Base-by-base conservation (phyloP, 2,329 filamentous ascomycete species). In the Chaetomiaceae sp. region DNA sequence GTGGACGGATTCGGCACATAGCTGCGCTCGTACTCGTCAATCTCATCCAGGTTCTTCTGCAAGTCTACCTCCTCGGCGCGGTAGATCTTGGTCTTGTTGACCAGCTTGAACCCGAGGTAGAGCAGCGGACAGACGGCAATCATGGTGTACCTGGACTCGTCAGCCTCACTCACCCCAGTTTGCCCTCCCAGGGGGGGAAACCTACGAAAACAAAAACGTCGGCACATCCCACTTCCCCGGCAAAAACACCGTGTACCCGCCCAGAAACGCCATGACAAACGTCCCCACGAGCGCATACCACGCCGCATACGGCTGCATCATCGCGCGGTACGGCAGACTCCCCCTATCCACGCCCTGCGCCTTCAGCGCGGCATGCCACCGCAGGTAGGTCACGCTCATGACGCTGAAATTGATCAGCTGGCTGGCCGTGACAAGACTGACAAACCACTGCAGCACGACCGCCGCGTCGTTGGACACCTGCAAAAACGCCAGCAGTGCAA, bases 61-160 rank as follows among this genome's bases (percentile, higher is more conserved):
- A 89, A 67, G 65, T 89, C 85, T 0, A 83, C 77, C 48, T 87
- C 79, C 19, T 76, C 69, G 1, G 81, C 73, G 43, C 71, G 73
- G 47, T 78, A 68, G 55, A 79, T 74, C 59, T 77, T 82, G 0
- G 84, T 87, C 63, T 74, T 76, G 67, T 85, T 81, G 59, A 80
- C 53, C 1, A 87, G 8, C 69, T 90, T 91, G 81, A 84, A 89
- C 5, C 75, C 77, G 3, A 85, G 25, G 63, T 81, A 91, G 9
- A 90, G 71, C 5, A 74, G 8, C 3, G 66, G 66, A 19, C 46
- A 60, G 27, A 67, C 47, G 22, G 49, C 58, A 22, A 68, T 63
- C 66, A 68, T 68, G 8, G 65, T 65, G 47, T 67, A 68, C 12
- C 63, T 66, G 52, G 6, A 31, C 22, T 1, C 23, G 44, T 51